These are phyloP conservation scores for Cystofilobasidium capitatum DNA, from an alignment of 768 basidiomycete species.

Conservation along the genomic window DNA sequence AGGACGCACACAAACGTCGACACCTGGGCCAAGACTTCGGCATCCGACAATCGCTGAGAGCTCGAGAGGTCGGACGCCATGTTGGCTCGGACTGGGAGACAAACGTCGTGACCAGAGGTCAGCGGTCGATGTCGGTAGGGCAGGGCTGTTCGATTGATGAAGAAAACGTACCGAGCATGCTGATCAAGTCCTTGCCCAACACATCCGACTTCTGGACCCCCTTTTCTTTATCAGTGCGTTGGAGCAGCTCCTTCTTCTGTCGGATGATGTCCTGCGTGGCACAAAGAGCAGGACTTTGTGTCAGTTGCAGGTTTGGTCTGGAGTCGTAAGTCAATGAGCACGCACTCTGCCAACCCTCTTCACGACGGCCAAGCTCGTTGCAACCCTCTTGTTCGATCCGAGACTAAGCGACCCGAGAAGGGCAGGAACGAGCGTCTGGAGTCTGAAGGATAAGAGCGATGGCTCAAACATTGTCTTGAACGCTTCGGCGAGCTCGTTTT, in stretches of 20 bases:
- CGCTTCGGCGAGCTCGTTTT: slow-evolving; percentile 15
- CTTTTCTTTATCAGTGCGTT: slow-evolving; percentile 9
- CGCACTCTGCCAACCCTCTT: slow-evolving; percentile 3
- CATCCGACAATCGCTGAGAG: slow-evolving; percentile 51
- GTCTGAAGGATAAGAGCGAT: slow-evolving; percentile 8
- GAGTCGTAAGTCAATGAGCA: not conserved
- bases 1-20: slow-evolving; percentile 14
- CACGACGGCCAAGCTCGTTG: not conserved
- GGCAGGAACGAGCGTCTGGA: slow-evolving; percentile 16
- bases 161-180: slow-evolving; percentile 14
- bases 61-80: slow-evolving; percentile 53
- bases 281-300: no score
- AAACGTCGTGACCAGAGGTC: not conserved
- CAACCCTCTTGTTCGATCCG: not conserved
- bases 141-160: not conserved
- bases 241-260: slow-evolving; percentile 38
- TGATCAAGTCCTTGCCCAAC: slow-evolving; percentile 11
- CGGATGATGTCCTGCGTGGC: slow-evolving; percentile 21
- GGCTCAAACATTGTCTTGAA: slow-evolving; percentile 24
- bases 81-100: slow-evolving; percentile 49
- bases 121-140: no score
- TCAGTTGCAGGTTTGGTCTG: not conserved
- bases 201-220: slow-evolving; percentile 19
- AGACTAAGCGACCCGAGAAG: no score
- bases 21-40: slow-evolving; percentile 52